These are phyloP conservation scores for Vigna mungo DNA, from an alignment of 306 rosid species.

Conservation along the genomic window DNA sequence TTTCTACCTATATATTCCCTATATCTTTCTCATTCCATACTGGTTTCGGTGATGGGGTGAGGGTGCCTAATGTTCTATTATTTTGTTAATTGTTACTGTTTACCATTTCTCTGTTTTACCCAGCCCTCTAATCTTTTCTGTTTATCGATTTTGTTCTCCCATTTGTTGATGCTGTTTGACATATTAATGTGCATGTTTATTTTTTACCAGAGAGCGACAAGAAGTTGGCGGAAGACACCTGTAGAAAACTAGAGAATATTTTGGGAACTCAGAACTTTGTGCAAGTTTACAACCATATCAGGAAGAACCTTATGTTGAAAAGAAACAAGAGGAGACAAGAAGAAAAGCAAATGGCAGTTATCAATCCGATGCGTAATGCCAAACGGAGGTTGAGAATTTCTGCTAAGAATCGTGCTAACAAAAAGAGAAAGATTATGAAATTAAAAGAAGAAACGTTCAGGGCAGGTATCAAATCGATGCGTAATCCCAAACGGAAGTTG, in stretches of 20 bases:
- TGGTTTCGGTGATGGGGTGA: not conserved
- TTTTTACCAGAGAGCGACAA: conserved; percentile 60
- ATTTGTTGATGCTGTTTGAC: not conserved
- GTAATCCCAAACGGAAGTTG: conserved; percentile 79
- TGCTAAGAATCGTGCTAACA: conserved; percentile 79
- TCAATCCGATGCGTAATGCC: conserved; percentile 78
- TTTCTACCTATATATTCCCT: too few relatives aligned
- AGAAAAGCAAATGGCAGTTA: conserved; percentile 87
- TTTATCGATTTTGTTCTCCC: not conserved
- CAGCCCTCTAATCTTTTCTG: not conserved
- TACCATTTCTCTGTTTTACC: conserved; percentile 13
- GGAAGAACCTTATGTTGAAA: conserved; percentile 67
- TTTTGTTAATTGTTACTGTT: not conserved
- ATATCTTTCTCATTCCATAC: too few relatives aligned
- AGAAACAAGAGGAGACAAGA: conserved; percentile 83
- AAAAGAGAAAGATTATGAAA: conserved; percentile 73
- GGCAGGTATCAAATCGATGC: conserved; percentile 85
- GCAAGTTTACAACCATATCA: conserved; percentile 60
- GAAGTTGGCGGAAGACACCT: conserved; percentile 68
- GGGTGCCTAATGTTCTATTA: not conserved
- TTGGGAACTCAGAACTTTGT: conserved; percentile 67
- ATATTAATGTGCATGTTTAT: conserved; percentile 20
- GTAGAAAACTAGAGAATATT: conserved; percentile 53
- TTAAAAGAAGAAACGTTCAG: conserved; percentile 66
- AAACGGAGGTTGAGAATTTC: conserved; percentile 74